Conservation (phyloP, 1,284 basidiomycete species). For the Fomitopsis palustris region DNA sequence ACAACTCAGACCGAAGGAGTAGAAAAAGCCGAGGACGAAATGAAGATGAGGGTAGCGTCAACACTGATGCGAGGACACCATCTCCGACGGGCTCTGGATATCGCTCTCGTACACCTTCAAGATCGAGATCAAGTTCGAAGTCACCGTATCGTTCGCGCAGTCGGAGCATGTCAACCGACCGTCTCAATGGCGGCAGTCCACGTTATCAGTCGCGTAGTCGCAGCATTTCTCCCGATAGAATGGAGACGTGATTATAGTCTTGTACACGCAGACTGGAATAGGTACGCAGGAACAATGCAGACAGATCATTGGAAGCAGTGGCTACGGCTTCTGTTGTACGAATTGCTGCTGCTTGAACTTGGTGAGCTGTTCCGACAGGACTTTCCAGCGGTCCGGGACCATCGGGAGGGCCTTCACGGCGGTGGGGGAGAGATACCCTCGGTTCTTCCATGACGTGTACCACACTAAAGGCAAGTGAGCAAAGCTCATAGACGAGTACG, state of each 20-base stretch:
- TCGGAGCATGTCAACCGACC: constrained; percentile 58
- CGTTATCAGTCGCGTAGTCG: constrained; percentile 24
- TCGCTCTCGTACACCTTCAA: constrained; percentile 59
- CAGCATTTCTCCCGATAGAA: constrained; percentile 23
- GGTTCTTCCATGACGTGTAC: constrained; percentile 72
- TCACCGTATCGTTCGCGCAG: constrained; percentile 48
- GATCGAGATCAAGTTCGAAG: constrained; percentile 42
- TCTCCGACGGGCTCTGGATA: constrained; percentile 52
- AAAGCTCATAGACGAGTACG: constrained; percentile 1
- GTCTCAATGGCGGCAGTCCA: constrained; percentile 35
- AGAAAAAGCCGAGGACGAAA: constrained; percentile 23
- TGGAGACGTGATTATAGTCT: constrained; percentile 12
- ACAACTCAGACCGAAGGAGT: constrained; percentile 28
- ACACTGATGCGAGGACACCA: constrained; percentile 31
- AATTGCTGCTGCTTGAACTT: constrained; percentile 58
- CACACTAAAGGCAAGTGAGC: constrained; percentile 47
- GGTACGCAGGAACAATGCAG: not conserved
- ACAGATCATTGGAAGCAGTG: not conserved
- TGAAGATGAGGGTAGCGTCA: constrained; percentile 25
- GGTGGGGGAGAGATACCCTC: constrained; percentile 66
- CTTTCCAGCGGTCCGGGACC: constrained; percentile 65
- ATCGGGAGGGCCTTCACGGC: constrained; percentile 58
- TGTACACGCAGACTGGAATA: constrained; percentile 39
- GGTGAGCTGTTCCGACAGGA: constrained; percentile 57
- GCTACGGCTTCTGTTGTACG: constrained; percentile 39